These are phyloP conservation scores for Babjeviella inositovora DNA, from an alignment of 805 yeast species.

Conservation along the genomic window DNA sequence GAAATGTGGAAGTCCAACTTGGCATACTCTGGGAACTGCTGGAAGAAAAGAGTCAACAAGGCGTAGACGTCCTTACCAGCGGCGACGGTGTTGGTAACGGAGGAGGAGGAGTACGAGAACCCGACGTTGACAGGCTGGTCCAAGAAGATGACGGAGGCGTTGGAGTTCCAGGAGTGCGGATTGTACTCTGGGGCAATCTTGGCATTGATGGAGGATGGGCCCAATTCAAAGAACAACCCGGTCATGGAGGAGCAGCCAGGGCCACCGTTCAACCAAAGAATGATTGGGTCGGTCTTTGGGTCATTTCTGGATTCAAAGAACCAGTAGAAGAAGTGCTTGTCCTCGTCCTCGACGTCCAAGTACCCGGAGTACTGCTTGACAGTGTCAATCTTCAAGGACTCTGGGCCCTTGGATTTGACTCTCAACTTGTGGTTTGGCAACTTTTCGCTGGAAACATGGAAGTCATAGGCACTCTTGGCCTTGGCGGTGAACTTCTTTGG, in stretches of 20 bases:
- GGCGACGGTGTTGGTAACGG: slow-evolving; percentile 55
- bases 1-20: slow-evolving; percentile 66
- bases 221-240: slow-evolving; percentile 76
- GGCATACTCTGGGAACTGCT: slow-evolving; percentile 41
- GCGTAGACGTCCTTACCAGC: slow-evolving; percentile 78
- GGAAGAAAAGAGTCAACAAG: slow-evolving; percentile 64
- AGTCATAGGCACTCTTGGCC: slow-evolving; percentile 9
- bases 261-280: slow-evolving; percentile 89
- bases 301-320: slow-evolving; percentile 80
- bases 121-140: slow-evolving; percentile 89
- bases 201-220: slow-evolving; percentile 56
- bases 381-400: slow-evolving; percentile 58
- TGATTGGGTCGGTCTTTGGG: slow-evolving; percentile 72
- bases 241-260: slow-evolving; percentile 89
- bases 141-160: slow-evolving; percentile 73
- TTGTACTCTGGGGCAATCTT: slow-evolving; percentile 50
- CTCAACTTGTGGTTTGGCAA: slow-evolving; percentile 40
- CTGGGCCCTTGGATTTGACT: slow-evolving; percentile 42
- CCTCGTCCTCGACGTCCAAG: slow-evolving; percentile 68
- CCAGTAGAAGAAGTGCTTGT: slow-evolving; percentile 64
- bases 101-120: slow-evolving; percentile 45
- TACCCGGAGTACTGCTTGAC: slow-evolving; percentile 81
- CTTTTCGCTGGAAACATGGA: slow-evolving; percentile 18
- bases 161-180: slow-evolving; percentile 72
- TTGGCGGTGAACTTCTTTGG: slow-evolving; percentile 18